phyloP scores from a whole-genome alignment of 2,329 filamentous ascomycete genomes.

The Myriangium duriaei region DNA sequence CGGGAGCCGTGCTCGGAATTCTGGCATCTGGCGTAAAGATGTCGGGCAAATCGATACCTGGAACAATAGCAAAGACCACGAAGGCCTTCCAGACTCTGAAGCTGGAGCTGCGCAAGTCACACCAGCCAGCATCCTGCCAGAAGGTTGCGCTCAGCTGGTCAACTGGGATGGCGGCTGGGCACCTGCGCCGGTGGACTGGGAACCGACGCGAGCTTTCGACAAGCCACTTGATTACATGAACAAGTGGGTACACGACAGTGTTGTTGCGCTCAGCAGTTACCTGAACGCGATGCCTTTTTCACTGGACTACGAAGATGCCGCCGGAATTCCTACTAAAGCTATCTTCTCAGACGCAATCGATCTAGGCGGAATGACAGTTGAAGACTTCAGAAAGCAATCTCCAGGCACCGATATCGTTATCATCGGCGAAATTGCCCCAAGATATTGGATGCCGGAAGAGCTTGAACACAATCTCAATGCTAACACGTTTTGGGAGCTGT shows the following conservation, averaged over 20 bases:
- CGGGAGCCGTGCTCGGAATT: too few species aligned
- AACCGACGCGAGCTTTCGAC: conserved; percentile 21
- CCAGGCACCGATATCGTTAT: not conserved
- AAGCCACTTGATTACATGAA: conserved; percentile 18
- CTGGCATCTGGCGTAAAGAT: too few species aligned
- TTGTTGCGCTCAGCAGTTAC: not conserved
- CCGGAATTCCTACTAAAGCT: not conserved
- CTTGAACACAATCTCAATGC: conserved; percentile 15
- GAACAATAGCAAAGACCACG: too few species aligned
- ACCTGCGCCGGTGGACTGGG: conserved; percentile 37
- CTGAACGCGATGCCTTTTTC: conserved; percentile 1
- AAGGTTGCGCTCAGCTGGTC: conserved; percentile 24
- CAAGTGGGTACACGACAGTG: conserved; percentile 16
- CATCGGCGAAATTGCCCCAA: conserved; percentile 17
- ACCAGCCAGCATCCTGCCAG: too few species aligned
- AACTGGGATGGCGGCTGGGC: conserved; percentile 36
- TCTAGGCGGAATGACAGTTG: not conserved
- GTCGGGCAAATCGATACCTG: too few species aligned
- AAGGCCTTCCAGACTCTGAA: too few species aligned
- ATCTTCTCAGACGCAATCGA: conserved; percentile 1
- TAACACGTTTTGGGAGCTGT: conserved; percentile 19
- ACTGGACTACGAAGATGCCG: not conserved
- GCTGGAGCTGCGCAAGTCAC: too few species aligned
- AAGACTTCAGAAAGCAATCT: not conserved
- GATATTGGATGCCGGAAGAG: conserved; percentile 20